Evolutionary conservation across 1,284 basidiomycete species (phyloP).

Genomic region (Serendipita sp.): DNA sequence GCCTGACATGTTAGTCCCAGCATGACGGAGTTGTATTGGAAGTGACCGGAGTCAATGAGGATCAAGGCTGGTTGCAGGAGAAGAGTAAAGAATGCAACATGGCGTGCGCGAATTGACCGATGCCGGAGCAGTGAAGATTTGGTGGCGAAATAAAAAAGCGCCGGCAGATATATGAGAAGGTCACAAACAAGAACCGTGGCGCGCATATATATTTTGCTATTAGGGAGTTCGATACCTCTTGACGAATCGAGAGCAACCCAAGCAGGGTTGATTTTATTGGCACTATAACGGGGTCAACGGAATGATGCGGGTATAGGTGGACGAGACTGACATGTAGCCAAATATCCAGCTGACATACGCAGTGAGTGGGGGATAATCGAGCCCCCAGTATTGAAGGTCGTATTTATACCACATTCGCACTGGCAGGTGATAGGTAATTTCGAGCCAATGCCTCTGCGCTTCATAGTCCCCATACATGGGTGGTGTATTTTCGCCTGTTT

Average conservation of each 20-base stretch:
- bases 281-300: conserved; percentile 29
- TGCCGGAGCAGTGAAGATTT: conserved; percentile 39
- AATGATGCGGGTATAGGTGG: neutral
- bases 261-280: conserved; percentile 46
- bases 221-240: conserved; percentile 59
- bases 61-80: conserved; percentile 74
- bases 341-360: conserved; percentile 77
- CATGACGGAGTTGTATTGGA: conserved; percentile 87
- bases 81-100: conserved; percentile 56
- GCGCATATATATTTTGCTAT: conserved; percentile 69
- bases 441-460: conserved; percentile 91
- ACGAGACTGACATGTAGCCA: conserved; percentile 41
- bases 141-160: conserved; percentile 45
- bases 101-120: conserved; percentile 58
- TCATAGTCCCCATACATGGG: conserved; percentile 89
- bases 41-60: conserved; percentile 83
- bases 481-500: conserved; percentile 47
- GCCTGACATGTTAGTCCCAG: conserved; percentile 64
- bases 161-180: conserved; percentile 59
- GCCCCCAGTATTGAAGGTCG: conserved; percentile 79
- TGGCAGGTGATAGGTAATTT: conserved; percentile 67
- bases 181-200: conserved; percentile 60
- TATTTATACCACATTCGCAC: conserved; percentile 70
- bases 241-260: conserved; percentile 68
- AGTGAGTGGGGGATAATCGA: conserved; percentile 86